phyloP scores from a whole-genome alignment of 306 rosid species.

The Hippophae rhamnoides region DNA sequence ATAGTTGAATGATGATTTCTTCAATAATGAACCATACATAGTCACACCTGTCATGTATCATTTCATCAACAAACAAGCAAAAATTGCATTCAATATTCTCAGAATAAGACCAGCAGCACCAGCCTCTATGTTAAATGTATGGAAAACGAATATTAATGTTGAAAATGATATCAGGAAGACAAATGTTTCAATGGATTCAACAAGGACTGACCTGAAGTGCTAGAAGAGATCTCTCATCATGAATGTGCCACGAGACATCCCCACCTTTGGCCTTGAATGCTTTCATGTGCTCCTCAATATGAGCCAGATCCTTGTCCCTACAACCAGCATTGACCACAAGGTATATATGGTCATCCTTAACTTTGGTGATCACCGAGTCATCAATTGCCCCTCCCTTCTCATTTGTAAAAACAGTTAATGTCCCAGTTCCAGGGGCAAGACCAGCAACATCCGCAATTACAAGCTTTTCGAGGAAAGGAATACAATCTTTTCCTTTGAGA shows the following conservation, averaged over 20 bases:
- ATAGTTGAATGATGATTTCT: background rate
- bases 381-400: conserved; percentile 93
- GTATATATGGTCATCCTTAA: conserved; percentile 65
- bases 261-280: conserved; percentile 97
- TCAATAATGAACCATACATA: background rate
- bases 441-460: conserved; percentile 87
- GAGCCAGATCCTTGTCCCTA: conserved; percentile 89
- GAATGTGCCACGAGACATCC: conserved; percentile 91
- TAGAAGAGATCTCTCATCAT: conserved; percentile 88
- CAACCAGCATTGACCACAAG: conserved; percentile 95
- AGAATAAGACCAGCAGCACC: background rate
- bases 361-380: conserved; percentile 90
- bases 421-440: conserved; percentile 70
- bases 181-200: background rate
- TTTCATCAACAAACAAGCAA: background rate
- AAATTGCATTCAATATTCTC: background rate
- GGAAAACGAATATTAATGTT: background rate
- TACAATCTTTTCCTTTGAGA: conserved; percentile 73
- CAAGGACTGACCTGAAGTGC: conserved; percentile 65
- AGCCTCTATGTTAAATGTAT: background rate
- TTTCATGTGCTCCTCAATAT: conserved; percentile 88
- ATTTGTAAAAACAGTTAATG: conserved; percentile 82
- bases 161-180: background rate
- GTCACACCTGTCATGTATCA: background rate
- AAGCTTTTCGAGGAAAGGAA: conserved; percentile 68